Conservation (phyloP, 176 grass and related monocot species). For the Carex kokanica region DNA sequence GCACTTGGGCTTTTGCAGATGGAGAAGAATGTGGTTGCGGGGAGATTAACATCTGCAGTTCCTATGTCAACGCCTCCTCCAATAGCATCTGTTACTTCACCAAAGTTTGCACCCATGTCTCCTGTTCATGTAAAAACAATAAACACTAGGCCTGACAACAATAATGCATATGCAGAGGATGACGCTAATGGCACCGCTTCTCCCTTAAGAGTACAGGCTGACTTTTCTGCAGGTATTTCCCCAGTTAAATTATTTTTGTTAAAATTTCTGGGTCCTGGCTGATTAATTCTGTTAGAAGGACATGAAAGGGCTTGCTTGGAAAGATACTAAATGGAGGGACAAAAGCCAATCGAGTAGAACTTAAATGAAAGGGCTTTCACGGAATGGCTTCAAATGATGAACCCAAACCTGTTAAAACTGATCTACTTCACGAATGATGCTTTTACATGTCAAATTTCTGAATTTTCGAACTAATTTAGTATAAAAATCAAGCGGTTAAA, state of each 20-base stretch:
- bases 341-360: too few species aligned
- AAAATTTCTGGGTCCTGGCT: background rate
- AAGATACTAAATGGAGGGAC: background rate
- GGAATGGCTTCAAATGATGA: too few species aligned
- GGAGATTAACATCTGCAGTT: slow-evolving; percentile 78
- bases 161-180: slow-evolving; percentile 34
- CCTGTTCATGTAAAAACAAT: slow-evolving; percentile 80
- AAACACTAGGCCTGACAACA: slow-evolving; percentile 38
- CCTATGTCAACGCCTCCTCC: slow-evolving; percentile 90
- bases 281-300: slow-evolving; percentile 2
- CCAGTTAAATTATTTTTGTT: background rate
- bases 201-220: slow-evolving; percentile 45
- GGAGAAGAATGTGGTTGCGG: slow-evolving; percentile 88
- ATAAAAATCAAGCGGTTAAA: too few species aligned
- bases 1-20: slow-evolving; percentile 48
- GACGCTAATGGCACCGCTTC: slow-evolving; percentile 32
- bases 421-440: too few species aligned
- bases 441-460: too few species aligned
- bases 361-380: too few species aligned
- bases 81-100: slow-evolving; percentile 76
- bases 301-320: background rate
- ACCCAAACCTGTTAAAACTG: too few species aligned
- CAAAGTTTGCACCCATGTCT: slow-evolving; percentile 82
- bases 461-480: too few species aligned
- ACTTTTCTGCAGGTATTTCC: slow-evolving; percentile 59